Evolutionary conservation across 306 rosid genomes (phyloP), one percentile per base, ranked within the genome.

Genomic region (Casuarina cunninghamiana): DNA sequence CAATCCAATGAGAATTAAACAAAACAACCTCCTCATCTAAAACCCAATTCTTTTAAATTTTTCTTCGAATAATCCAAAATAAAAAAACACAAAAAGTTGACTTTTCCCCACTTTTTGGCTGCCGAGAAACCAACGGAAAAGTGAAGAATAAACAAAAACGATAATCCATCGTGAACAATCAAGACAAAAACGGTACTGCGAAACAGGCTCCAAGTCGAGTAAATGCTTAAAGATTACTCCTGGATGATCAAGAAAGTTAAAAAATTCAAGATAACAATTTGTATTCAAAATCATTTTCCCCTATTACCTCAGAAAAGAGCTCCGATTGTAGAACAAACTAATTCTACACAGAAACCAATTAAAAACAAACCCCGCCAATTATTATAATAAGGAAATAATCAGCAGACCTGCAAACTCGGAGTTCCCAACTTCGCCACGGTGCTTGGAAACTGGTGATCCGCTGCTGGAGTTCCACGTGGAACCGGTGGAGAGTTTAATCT

Each of bases 381-480:
- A 19, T 16, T 13, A 37, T 41, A 32, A 35, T 10, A 50, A 12
- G 39, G 61, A 43, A 54, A 71, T 11, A 45, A 3, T 26, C 16
- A 38, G 11, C 13, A 38, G 53, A 70, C 72, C 50, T 53, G 74
- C 13, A 58, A 55, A 21, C 70, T 45, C 41, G 50, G 78, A 61
- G 79, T 67, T 72, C 11, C 3, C 2, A 15, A 42, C 37, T 35
- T n/a, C 10, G 51, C 5, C 48, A 63, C 78, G 75, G 78, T 72
- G 85, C 90, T 71, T 72, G 76, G 80, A 81, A 72, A 17, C 53
- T 39, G 4, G 49, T 35, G 63, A 80, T 74, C 60, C 74, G 78
- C 58, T 42, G 75, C 42, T 66, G 57, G 71, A 83, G 73, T 69
- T 73, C 37, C 72, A 69, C 67, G 49, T 67, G 73, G 69, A 71